Conservation (phyloP, 2,329 filamentous ascomycete genomes). For the Moelleriella libera region DNA sequence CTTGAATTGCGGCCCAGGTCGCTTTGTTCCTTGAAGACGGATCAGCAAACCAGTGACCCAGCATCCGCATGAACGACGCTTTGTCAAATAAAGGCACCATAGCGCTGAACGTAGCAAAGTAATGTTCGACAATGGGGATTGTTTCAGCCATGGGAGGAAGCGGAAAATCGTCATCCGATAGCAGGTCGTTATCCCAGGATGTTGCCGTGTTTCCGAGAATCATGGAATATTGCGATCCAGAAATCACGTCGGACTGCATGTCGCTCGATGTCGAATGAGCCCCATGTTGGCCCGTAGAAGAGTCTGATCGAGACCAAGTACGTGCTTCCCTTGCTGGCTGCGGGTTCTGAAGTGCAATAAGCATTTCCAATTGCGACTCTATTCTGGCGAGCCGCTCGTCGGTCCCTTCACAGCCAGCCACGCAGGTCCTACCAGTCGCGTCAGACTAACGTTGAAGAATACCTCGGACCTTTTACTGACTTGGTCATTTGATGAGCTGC, state of each 20-base stretch:
- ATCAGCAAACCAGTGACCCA: conserved; percentile 19
- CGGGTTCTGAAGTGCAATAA: conserved; percentile 8
- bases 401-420: not conserved
- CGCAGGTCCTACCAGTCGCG: not conserved
- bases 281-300: not conserved
- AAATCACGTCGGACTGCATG: not conserved
- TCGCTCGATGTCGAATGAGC: not conserved
- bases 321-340: not conserved
- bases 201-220: not conserved
- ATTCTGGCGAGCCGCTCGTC: conserved; percentile 16
- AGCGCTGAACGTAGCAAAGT: conserved; percentile 20
- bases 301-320: not conserved
- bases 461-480: not conserved
- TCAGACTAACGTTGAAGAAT: not conserved
- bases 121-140: conserved; percentile 20
- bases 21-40: conserved; percentile 9
- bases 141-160: conserved; percentile 20
- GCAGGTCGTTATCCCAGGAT: conserved; percentile 1
- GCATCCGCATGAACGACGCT: conserved; percentile 18
- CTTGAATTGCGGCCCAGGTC: conserved; percentile 23
- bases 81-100: conserved; percentile 23
- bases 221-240: not conserved
- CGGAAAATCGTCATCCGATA: conserved; percentile 5
- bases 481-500: not conserved
- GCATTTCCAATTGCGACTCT: conserved; percentile 16